Percentiles rank a stretch among this genome's conserved stretches.
These are phyloP conservation scores for Alnus rubra DNA, from an alignment of 306 rosid species.

Conservation along the genomic window DNA sequence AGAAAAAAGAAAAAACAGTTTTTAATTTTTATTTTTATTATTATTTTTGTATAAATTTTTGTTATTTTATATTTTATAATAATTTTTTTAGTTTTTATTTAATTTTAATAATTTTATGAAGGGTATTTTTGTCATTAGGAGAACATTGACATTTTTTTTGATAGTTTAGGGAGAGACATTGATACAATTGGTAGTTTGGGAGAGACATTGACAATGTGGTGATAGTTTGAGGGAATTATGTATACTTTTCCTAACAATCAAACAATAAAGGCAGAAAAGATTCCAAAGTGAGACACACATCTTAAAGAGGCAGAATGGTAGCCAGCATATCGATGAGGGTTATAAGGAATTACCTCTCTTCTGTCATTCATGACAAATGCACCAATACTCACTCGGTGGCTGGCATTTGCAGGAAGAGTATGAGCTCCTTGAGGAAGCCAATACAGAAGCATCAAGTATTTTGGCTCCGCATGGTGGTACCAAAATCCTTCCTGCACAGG, in stretches of 20 bases:
- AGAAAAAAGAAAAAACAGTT: too few relatives aligned
- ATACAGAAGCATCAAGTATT: conserved; percentile 73
- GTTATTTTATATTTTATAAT: too few relatives aligned
- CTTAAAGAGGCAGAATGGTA: background rate
- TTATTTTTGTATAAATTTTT: too few relatives aligned
- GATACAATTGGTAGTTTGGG: too few relatives aligned
- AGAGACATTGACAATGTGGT: too few relatives aligned
- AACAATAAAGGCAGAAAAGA: background rate
- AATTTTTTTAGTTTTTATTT: too few relatives aligned
- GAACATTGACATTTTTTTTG: too few relatives aligned
- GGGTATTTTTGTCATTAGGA: too few relatives aligned
- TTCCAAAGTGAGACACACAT: background rate
- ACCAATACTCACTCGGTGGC: conserved; percentile 75
- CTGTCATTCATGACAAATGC: conserved; percentile 69
- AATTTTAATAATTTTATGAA: too few relatives aligned
- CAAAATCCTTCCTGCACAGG: conserved; percentile 74
- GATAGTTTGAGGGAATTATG: too few relatives aligned
- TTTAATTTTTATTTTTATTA: too few relatives aligned
- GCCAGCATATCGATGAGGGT: background rate
- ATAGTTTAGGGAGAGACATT: too few relatives aligned
- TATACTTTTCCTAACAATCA: background rate
- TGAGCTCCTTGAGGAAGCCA: conserved; percentile 67
- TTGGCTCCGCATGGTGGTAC: conserved; percentile 91
- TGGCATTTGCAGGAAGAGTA: conserved; percentile 80
- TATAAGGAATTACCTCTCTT: conserved; percentile 53